A percentile compares a stretch with the other conserved stretches of the same genome.
phyloP scores from a whole-genome alignment of 306 rosid species.

The Rosa persica region DNA sequence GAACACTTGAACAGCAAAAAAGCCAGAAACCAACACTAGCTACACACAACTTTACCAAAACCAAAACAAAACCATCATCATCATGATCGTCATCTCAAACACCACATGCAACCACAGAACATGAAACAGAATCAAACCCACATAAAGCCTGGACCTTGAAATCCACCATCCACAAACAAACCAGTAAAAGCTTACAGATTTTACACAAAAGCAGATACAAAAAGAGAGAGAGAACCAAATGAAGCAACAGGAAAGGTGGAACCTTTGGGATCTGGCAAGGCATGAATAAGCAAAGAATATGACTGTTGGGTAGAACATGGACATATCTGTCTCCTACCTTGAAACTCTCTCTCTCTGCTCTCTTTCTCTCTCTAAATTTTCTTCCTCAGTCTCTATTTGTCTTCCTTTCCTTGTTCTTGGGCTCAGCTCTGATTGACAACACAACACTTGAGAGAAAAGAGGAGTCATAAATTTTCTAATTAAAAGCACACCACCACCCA shows the following conservation, averaged over 20 bases:
- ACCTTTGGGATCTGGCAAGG: constrained; percentile 63
- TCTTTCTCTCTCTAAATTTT: constrained; percentile 1
- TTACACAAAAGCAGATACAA: not conserved
- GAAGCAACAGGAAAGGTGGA: constrained; percentile 28
- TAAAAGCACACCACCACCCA: constrained; percentile 25
- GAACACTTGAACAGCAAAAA: constrained; percentile 15
- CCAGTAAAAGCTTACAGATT: not conserved
- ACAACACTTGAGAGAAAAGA: constrained; percentile 7
- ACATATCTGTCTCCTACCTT: constrained; percentile 71
- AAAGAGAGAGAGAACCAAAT: not conserved
- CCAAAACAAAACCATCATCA: constrained; percentile 25
- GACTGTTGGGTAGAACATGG: constrained; percentile 54
- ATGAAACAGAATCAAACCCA: constrained; percentile 28
- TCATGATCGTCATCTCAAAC: constrained; percentile 38
- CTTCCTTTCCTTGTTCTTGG: constrained; percentile 21
- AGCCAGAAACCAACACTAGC: constrained; percentile 10
- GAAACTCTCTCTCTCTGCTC: constrained; percentile 32
- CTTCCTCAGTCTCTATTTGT: not conserved
- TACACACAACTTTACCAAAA: constrained; percentile 23
- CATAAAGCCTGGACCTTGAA: constrained; percentile 37
- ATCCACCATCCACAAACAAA: constrained; percentile 12
- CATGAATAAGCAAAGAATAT: constrained; percentile 46
- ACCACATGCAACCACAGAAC: constrained; percentile 50
- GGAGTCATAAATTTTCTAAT: not conserved
- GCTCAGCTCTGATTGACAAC: constrained; percentile 23